A percentile compares a stretch with the other conserved stretches of the same genome.
Evolutionary conservation across 2,329 filamentous ascomycete genomes (phyloP).

Genomic region (Colletotrichum shisoi): DNA sequence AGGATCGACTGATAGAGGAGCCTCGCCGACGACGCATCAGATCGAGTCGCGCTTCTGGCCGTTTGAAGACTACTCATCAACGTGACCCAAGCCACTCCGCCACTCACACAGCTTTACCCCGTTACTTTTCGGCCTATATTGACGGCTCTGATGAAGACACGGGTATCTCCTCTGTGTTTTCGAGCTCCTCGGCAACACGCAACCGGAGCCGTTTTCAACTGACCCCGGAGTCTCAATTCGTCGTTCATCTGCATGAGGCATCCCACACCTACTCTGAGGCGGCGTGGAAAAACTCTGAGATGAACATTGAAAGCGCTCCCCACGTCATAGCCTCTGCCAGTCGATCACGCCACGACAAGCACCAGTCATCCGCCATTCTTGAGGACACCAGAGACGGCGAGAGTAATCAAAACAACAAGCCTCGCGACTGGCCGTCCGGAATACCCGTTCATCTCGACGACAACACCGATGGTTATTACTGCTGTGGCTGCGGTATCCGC

Average conservation of each 20-base stretch:
- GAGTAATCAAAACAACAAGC: background rate
- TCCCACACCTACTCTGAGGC: background rate
- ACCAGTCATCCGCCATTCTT: background rate
- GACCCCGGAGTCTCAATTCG: background rate
- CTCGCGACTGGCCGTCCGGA: constrained; percentile 22
- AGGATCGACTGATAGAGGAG: constrained; percentile 4
- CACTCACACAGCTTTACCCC: background rate
- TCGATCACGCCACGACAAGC: background rate
- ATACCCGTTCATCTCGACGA: constrained; percentile 35
- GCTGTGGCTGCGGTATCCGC: constrained; percentile 38
- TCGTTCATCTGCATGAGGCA: background rate
- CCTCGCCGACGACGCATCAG: constrained; percentile 34
- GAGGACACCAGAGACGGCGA: background rate
- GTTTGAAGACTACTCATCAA: constrained; percentile 9
- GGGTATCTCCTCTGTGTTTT: background rate
- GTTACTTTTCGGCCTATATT: too few species aligned
- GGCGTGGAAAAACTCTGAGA: background rate
- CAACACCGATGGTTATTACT: constrained; percentile 38
- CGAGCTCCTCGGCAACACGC: background rate
- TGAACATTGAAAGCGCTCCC: background rate
- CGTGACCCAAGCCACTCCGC: background rate
- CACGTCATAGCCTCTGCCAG: background rate
- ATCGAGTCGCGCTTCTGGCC: constrained; percentile 28
- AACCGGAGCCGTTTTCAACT: constrained; percentile 1
- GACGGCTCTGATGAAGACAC: background rate